A percentile compares a stretch with the other conserved stretches of the same genome.
Evolutionary conservation across 768 basidiomycete genomes (phyloP).

Genomic region (Podaxis sp.): DNA sequence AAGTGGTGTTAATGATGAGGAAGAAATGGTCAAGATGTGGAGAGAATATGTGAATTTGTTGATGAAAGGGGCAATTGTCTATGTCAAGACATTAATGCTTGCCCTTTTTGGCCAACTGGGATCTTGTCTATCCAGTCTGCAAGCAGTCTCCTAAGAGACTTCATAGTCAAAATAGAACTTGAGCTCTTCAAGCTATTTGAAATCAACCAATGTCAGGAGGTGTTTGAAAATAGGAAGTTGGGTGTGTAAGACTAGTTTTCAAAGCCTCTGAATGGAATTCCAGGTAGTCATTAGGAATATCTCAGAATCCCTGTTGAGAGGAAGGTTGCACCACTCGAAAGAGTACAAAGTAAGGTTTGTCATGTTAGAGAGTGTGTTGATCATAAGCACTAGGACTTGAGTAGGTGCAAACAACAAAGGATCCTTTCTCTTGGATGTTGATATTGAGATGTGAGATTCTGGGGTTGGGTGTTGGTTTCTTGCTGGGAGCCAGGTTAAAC

Average conservation of each 20-base stretch:
- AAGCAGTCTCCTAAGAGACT: neutral
- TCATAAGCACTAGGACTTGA: constrained; percentile 1
- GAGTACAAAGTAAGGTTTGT: constrained; percentile 4
- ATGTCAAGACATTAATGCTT: neutral
- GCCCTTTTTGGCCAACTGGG: neutral
- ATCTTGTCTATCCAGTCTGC: neutral
- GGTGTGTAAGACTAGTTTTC: constrained; percentile 1
- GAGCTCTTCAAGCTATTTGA: constrained; percentile 8
- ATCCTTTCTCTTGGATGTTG: neutral
- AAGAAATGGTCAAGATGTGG: constrained; percentile 32
- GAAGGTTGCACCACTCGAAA: constrained; percentile 9
- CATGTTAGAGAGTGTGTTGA: neutral
- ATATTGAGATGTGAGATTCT: neutral
- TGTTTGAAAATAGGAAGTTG: neutral
- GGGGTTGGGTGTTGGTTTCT: neutral
- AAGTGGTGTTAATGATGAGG: constrained; percentile 30
- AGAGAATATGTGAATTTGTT: constrained; percentile 27
- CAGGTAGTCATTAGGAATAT: neutral
- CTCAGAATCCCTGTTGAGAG: neutral
- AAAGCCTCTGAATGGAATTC: neutral
- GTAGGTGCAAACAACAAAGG: neutral
- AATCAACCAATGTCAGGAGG: constrained; percentile 1
- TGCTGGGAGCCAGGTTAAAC: neutral
- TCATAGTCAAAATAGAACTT: constrained; percentile 6
- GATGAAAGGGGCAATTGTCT: constrained; percentile 33